Conservation (phyloP, 192 early-diverging fungal genomes). For the Chytriomyces sp. region DNA sequence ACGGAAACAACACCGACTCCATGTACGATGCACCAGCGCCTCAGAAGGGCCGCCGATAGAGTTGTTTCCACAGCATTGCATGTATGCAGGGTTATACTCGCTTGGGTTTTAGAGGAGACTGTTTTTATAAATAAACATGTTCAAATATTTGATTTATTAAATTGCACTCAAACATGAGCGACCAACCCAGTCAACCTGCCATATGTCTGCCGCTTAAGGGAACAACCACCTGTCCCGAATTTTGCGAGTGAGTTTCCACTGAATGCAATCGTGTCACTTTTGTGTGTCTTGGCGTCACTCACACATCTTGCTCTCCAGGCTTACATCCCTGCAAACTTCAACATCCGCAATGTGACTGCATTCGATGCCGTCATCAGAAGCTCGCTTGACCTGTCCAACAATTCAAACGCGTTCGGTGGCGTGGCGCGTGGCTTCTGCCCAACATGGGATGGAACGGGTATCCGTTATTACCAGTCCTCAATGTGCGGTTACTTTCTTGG, state of each 20-base stretch:
- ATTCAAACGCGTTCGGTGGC: neutral
- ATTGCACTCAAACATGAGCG: too few species aligned
- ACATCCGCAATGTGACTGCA: neutral
- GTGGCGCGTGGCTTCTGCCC: neutral
- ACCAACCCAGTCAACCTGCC: neutral
- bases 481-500: conserved; percentile 12
- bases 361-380: conserved; percentile 8
- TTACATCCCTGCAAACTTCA: neutral
- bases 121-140: too few species aligned
- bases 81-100: too few species aligned
- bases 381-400: conserved; percentile 2
- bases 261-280: too few species aligned
- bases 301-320: neutral
- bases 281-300: too few species aligned
- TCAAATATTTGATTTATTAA: too few species aligned
- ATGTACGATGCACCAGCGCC: neutral
- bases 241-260: neutral
- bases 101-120: too few species aligned
- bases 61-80: too few species aligned
- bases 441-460: conserved; percentile 27
- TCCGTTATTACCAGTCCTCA: conserved; percentile 9
- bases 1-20: conserved; percentile 18
- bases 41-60: too few species aligned
- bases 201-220: conserved; percentile 8
- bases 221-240: neutral